A percentile compares a stretch with the other conserved stretches of the same genome.
Evolutionary conservation across 495 filamentous ascomycete species (phyloP).

Genomic region (Neurospora cerealis): DNA sequence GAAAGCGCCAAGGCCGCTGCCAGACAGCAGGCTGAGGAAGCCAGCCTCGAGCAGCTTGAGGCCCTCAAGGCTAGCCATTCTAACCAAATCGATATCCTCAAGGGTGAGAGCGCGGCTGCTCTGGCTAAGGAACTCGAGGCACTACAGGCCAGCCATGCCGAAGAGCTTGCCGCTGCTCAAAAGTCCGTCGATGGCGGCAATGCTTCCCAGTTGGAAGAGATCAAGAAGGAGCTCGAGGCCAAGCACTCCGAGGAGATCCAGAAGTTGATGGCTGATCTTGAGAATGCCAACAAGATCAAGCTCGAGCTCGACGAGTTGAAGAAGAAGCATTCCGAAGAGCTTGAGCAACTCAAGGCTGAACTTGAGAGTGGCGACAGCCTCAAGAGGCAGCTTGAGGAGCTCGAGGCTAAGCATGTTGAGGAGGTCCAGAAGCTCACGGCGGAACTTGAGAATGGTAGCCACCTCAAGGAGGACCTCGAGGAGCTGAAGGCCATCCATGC

Average conservation of each 20-base stretch:
- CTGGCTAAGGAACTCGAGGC: constrained; percentile 31
- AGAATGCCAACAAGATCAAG: not conserved
- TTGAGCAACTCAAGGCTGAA: constrained; percentile 24
- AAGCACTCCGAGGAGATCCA: constrained; percentile 25
- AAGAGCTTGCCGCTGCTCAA: constrained; percentile 23
- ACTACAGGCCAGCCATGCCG: constrained; percentile 29
- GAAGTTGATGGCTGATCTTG: not conserved
- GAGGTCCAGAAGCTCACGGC: constrained; percentile 9
- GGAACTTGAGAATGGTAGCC: constrained; percentile 20
- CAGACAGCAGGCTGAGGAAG: constrained; percentile 26
- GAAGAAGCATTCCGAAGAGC: constrained; percentile 18
- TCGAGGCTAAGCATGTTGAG: constrained; percentile 22
- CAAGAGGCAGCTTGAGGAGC: constrained; percentile 15
- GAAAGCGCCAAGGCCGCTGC: constrained; percentile 31
- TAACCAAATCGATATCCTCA: constrained; percentile 32
- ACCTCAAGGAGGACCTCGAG: constrained; percentile 11
- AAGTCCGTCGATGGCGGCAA: constrained; percentile 17
- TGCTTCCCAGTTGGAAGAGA: constrained; percentile 15
- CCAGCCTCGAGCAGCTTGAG: constrained; percentile 28
- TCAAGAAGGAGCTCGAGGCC: constrained; percentile 28
- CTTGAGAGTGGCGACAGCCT: constrained; percentile 1
- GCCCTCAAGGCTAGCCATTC: constrained; percentile 39
- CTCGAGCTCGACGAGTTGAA: constrained; percentile 10
- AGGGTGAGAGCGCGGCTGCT: constrained; percentile 26
- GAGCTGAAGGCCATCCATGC: constrained; percentile 22